These are phyloP conservation scores for Avicennia marina DNA, from an alignment of 257 asterid species.

Conservation along the genomic window DNA sequence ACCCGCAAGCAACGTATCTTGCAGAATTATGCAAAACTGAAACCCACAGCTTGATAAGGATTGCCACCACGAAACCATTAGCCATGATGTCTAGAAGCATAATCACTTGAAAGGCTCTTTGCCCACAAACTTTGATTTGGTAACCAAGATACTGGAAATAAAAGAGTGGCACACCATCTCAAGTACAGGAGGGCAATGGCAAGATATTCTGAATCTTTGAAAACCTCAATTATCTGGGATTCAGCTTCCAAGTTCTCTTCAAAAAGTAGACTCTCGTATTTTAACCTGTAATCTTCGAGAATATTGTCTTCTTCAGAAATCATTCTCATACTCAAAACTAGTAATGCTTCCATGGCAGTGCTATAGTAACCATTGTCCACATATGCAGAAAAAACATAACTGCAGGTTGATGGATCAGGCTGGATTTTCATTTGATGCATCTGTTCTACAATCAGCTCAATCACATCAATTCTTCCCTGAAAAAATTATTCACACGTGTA, in stretches of 20 bases:
- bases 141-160: conserved; percentile 47
- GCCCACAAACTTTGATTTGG: conserved; percentile 74
- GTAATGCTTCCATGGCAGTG: conserved; percentile 89
- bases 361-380: conserved; percentile 39
- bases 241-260: conserved; percentile 47
- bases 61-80: conserved; percentile 7
- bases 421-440: conserved; percentile 66
- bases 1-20: no score
- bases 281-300: conserved; percentile 39
- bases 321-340: conserved; percentile 77
- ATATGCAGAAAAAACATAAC: conserved; percentile 63
- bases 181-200: conserved; percentile 55
- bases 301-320: conserved; percentile 43
- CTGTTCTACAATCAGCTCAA: conserved; percentile 67
- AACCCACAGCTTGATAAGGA: neutral
- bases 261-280: conserved; percentile 49
- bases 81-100: conserved; percentile 32
- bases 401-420: conserved; percentile 80
- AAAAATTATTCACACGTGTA: conserved; percentile 14
- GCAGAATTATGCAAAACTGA: neutral
- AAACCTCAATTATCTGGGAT: conserved; percentile 38
- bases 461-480: conserved; percentile 71
- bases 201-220: conserved; percentile 40
- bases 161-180: conserved; percentile 67
- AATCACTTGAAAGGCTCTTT: conserved; percentile 42